Percentiles rank a stretch among this genome's conserved stretches.
These are phyloP conservation scores for Cladosporium sp. DNA, from an alignment of 2,329 filamentous ascomycete genomes.

Conservation along the genomic window DNA sequence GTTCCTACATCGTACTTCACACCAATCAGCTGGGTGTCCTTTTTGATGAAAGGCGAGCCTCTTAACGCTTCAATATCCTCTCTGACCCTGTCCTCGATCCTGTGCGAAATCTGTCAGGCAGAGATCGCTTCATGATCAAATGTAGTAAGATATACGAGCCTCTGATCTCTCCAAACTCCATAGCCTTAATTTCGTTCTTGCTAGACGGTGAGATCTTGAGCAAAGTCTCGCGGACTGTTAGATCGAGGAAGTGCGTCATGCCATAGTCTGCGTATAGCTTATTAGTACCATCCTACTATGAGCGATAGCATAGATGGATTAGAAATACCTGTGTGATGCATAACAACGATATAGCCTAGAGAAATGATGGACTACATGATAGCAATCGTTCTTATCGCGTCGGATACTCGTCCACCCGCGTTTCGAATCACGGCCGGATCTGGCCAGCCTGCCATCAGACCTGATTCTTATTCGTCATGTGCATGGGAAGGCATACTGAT, in stretches of 20 bases:
- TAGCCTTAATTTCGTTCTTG: constrained; percentile 20
- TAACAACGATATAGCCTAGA: constrained; percentile 21
- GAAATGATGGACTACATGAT: constrained; percentile 7
- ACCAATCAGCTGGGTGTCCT: constrained; percentile 12
- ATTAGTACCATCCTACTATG: neutral
- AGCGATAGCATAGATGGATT: too few species aligned
- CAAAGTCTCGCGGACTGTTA: constrained; percentile 18
- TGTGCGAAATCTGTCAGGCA: constrained; percentile 9
- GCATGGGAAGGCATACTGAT: neutral
- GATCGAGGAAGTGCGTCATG: constrained; percentile 21
- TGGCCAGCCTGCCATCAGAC: neutral
- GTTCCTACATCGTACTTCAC: constrained; percentile 12
- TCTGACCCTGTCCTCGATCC: constrained; percentile 23
- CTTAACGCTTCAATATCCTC: constrained; percentile 25
- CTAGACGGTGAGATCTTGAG: constrained; percentile 18
- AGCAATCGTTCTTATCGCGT: constrained; percentile 2
- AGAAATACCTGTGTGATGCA: constrained; percentile 31
- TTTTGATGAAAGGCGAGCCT: constrained; percentile 20
- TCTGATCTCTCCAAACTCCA: constrained; percentile 24
- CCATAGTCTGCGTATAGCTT: constrained; percentile 20
- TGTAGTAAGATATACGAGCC: constrained; percentile 17
- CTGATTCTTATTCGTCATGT: neutral
- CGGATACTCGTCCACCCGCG: constrained; percentile 14
- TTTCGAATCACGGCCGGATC: constrained; percentile 16
- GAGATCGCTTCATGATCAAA: too few species aligned